Evolutionary conservation across 1,284 basidiomycete genomes (phyloP).

Genomic region (Cryptococcus deneoformans): DNA sequence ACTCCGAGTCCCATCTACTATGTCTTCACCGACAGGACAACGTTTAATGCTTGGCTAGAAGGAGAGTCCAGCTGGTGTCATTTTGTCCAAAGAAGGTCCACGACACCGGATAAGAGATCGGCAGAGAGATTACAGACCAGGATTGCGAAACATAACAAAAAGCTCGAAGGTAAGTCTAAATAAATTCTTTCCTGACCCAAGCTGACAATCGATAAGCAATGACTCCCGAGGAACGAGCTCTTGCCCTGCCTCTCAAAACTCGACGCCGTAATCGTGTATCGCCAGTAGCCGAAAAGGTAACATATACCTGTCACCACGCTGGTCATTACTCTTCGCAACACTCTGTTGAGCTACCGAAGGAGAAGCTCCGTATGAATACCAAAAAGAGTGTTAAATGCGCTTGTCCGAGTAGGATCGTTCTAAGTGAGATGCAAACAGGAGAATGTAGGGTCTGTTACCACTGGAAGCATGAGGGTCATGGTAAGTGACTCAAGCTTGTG

Average conservation of each 20-base stretch:
- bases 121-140: conserved; percentile 43
- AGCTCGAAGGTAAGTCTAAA: conserved; percentile 25
- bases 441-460: conserved; percentile 39
- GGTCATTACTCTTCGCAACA: conserved; percentile 42
- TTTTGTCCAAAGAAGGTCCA: conserved; percentile 45
- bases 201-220: conserved; percentile 15
- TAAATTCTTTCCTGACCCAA: not conserved
- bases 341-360: conserved; percentile 31
- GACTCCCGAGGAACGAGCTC: conserved; percentile 35
- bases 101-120: conserved; percentile 43
- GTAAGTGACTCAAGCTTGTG: conserved; percentile 26
- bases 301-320: conserved; percentile 47
- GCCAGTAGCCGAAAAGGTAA: conserved; percentile 41
- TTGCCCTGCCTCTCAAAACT: conserved; percentile 37
- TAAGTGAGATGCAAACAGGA: conserved; percentile 40
- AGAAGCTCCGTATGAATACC: conserved; percentile 43
- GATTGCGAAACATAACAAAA: conserved; percentile 28
- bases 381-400: conserved; percentile 47
- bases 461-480: conserved; percentile 47
- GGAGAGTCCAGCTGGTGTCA: conserved; percentile 47
- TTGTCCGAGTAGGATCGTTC: conserved; percentile 40
- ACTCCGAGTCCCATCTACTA: conserved; percentile 36
- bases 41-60: conserved; percentile 41
- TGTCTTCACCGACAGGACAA: conserved; percentile 22
- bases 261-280: conserved; percentile 36